phyloP scores from a whole-genome alignment of 208 protist species.

The Leishmania guyanensis region DNA sequence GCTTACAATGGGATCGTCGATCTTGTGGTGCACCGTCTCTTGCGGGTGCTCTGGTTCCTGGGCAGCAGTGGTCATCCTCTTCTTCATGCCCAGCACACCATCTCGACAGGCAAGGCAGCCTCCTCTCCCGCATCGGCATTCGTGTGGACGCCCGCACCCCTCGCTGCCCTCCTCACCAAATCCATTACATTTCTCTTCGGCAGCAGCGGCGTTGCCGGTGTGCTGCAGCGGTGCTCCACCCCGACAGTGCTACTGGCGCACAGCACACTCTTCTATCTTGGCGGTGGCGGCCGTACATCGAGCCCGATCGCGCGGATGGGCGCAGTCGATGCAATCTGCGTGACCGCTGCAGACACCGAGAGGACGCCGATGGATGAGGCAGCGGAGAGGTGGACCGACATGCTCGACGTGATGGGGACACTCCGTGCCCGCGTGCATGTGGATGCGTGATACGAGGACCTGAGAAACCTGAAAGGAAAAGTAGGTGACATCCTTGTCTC shows the following conservation, averaged over 20 bases:
- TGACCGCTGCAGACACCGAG: background rate
- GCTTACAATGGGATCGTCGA: constrained; percentile 40
- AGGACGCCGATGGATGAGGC: constrained; percentile 6
- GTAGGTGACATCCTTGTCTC: background rate
- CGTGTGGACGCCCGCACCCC: background rate
- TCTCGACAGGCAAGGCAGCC: background rate
- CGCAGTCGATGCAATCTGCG: background rate
- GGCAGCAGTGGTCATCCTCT: constrained; percentile 45
- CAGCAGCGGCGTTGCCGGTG: constrained; percentile 29
- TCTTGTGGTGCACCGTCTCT: constrained; percentile 38
- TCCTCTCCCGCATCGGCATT: background rate
- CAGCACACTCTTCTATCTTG: constrained; percentile 61
- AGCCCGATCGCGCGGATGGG: background rate
- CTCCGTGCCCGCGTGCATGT: background rate
- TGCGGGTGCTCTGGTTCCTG: constrained; percentile 56
- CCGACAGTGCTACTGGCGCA: constrained; percentile 50
- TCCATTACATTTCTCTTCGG: constrained; percentile 25
- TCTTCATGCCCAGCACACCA: background rate
- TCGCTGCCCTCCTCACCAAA: constrained; percentile 8
- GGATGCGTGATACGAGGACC: background rate
- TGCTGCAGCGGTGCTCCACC: constrained; percentile 50
- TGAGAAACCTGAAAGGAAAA: background rate
- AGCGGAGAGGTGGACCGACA: constrained; percentile 14
- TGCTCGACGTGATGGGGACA: background rate
- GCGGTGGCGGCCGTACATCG: constrained; percentile 9